These are phyloP conservation scores for Calonectria multiphialidica DNA, from an alignment of 2,329 filamentous ascomycete species.

Conservation along the genomic window DNA sequence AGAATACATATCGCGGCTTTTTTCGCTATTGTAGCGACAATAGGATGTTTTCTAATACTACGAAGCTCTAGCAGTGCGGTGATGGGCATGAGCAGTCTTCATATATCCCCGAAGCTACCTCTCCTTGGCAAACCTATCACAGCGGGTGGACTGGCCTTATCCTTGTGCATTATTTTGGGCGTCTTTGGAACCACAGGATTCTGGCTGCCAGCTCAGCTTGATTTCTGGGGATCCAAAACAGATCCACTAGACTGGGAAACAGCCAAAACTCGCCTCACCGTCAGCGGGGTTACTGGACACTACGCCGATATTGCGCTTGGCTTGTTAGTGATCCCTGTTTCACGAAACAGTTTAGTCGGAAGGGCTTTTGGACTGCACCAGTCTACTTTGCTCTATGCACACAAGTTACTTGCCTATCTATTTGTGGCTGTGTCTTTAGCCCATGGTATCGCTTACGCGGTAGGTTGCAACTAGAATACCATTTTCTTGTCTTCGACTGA, in stretches of 20 bases:
- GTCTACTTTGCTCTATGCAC: constrained; percentile 10
- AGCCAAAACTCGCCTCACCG: constrained; percentile 18
- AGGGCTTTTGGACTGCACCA: constrained; percentile 19
- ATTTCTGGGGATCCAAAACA: constrained; percentile 19
- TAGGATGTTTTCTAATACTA: neutral
- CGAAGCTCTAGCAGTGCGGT: neutral
- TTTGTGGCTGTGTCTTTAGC: neutral
- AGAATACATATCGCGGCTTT: constrained; percentile 11
- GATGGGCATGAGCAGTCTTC: neutral
- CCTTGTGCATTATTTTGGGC: neutral
- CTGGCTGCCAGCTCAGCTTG: constrained; percentile 16
- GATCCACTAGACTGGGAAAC: constrained; percentile 22
- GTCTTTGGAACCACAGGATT: constrained; percentile 6
- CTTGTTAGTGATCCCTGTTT: constrained; percentile 19
- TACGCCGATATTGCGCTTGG: constrained; percentile 24
- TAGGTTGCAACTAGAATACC: neutral
- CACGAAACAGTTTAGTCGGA: constrained; percentile 15
- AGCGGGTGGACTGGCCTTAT: neutral
- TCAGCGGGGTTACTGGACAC: constrained; percentile 20
- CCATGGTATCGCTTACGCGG: constrained; percentile 18
- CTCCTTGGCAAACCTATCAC: constrained; percentile 14
- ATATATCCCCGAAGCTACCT: constrained; percentile 5
- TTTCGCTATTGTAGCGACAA: neutral
- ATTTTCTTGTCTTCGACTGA: neutral
- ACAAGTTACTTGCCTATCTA: constrained; percentile 14